A percentile compares a stretch with the other conserved stretches of the same genome.
These are phyloP conservation scores for Stagonosporopsis chrysanthemi DNA, from an alignment of 2,329 filamentous ascomycete genomes.

Conservation along the genomic window DNA sequence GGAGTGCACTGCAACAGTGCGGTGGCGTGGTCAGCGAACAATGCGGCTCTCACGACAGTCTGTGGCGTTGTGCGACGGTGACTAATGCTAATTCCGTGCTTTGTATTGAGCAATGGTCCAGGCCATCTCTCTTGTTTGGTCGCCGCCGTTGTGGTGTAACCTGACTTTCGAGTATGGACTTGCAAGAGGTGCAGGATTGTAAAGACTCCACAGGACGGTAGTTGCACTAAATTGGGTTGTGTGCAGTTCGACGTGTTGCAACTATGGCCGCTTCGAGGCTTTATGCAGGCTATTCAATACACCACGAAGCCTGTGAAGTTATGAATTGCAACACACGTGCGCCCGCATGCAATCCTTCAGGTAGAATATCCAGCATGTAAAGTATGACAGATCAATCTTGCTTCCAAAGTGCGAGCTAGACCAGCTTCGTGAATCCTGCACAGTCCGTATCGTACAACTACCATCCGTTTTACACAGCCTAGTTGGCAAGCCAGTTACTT, in stretches of 20 bases:
- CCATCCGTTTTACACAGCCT: too few relatives aligned
- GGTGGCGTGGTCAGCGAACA: conserved; percentile 8
- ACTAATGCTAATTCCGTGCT: neutral
- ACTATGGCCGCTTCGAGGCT: neutral
- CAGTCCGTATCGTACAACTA: neutral
- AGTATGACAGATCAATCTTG: neutral
- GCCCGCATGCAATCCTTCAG: neutral
- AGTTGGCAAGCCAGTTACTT: neutral
- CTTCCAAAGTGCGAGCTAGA: neutral
- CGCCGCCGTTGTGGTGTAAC: neutral
- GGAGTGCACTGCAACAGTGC: conserved; percentile 7
- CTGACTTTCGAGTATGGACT: neutral
- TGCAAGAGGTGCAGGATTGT: neutral
- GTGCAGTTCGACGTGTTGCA: neutral
- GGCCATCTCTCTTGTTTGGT: neutral
- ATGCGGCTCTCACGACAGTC: conserved; percentile 9
- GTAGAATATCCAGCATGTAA: neutral
- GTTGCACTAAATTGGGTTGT: neutral
- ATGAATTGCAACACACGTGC: neutral
- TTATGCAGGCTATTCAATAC: neutral
- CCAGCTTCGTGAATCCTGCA: neutral
- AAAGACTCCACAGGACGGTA: neutral
- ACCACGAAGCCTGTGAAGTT: neutral
- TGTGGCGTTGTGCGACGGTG: conserved; percentile 4
- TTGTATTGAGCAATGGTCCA: neutral